Evolutionary conservation across 2,329 filamentous ascomycete genomes (phyloP).

Genomic region (Alternaria triticimaculans): DNA sequence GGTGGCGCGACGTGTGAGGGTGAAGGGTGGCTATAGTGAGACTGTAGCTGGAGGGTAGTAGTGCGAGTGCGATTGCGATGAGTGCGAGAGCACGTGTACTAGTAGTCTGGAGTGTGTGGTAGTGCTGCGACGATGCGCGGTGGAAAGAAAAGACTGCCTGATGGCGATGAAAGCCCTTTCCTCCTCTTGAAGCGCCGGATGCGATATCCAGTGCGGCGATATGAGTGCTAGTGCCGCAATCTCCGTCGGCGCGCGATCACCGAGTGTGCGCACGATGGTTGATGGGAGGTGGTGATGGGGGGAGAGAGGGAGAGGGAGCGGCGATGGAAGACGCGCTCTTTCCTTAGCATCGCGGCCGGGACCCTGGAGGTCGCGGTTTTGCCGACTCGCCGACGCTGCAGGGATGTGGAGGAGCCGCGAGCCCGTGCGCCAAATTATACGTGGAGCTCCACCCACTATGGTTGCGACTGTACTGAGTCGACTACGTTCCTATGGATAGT

Average conservation of each 20-base stretch:
- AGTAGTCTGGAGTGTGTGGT: conserved; percentile 17
- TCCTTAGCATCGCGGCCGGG: conserved; percentile 19
- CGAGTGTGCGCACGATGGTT: conserved; percentile 10
- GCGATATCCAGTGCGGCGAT: conserved; percentile 4
- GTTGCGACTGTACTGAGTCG: too few species aligned
- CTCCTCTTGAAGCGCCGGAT: background rate
- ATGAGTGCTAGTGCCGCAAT: conserved; percentile 2
- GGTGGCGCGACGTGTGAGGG: conserved; percentile 17
- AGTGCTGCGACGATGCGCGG: conserved; percentile 27
- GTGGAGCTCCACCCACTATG: conserved; percentile 18
- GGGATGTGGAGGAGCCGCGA: conserved; percentile 7
- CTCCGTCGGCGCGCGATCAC: conserved; percentile 4
- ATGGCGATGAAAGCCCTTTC: background rate
- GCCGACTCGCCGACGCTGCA: conserved; percentile 16
- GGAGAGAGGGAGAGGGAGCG: background rate
- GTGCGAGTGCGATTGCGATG: conserved; percentile 16
- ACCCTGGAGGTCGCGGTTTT: conserved; percentile 23
- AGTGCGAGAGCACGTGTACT: conserved; percentile 25
- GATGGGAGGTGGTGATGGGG: conserved; percentile 9
- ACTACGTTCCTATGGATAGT: background rate
- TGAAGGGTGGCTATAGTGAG: conserved; percentile 1
- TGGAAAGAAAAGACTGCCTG: conserved; percentile 18
- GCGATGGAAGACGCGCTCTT: conserved; percentile 13
- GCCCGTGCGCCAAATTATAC: conserved; percentile 29
- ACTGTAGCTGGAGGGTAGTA: conserved; percentile 8